Percentiles rank a stretch among this genome's conserved stretches.
phyloP scores from a whole-genome alignment of 495 filamentous ascomycete genomes.

The Cercophora scortea region DNA sequence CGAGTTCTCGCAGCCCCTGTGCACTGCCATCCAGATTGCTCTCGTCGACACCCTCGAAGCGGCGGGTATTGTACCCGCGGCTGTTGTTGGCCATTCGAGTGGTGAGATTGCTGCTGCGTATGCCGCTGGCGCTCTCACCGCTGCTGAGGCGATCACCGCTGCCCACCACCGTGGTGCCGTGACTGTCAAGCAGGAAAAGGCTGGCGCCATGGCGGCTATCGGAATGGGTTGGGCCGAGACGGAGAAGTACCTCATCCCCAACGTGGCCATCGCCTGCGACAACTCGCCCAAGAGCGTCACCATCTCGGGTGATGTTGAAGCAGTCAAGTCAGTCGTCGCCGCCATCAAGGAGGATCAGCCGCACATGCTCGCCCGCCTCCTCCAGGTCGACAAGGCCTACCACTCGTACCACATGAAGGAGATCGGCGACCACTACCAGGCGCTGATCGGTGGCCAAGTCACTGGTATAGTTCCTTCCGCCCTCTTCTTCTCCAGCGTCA shows the following conservation, averaged over 20 bases:
- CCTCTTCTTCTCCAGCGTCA: conserved; percentile 28
- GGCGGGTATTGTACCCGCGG: conserved; percentile 34
- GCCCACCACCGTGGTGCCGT: conserved; percentile 32
- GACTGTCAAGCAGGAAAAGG: conserved; percentile 7
- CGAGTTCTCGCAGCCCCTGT: conserved; percentile 32
- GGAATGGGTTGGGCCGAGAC: conserved; percentile 21
- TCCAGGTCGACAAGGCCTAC: conserved; percentile 35
- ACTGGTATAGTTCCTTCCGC: conserved; percentile 20
- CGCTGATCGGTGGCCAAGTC: no score
- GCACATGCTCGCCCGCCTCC: conserved; percentile 33
- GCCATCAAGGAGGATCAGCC: conserved; percentile 14
- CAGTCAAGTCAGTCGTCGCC: conserved; percentile 24
- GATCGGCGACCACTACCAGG: conserved; percentile 29
- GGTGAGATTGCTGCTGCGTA: conserved; percentile 54
- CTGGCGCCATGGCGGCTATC: conserved; percentile 39
- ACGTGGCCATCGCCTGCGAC: conserved; percentile 32
- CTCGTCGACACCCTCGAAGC: conserved; percentile 39
- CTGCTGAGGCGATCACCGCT: conserved; percentile 39
- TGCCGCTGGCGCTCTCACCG: conserved; percentile 42
- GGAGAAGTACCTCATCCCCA: conserved; percentile 13
- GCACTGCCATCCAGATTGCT: conserved; percentile 40
- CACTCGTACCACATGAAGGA: conserved; percentile 32
- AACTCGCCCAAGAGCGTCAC: conserved; percentile 41
- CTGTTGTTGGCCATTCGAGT: neutral
- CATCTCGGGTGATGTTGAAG: conserved; percentile 29